These are phyloP conservation scores for Hericium erinaceus DNA, from an alignment of 768 basidiomycete genomes.

Conservation along the genomic window DNA sequence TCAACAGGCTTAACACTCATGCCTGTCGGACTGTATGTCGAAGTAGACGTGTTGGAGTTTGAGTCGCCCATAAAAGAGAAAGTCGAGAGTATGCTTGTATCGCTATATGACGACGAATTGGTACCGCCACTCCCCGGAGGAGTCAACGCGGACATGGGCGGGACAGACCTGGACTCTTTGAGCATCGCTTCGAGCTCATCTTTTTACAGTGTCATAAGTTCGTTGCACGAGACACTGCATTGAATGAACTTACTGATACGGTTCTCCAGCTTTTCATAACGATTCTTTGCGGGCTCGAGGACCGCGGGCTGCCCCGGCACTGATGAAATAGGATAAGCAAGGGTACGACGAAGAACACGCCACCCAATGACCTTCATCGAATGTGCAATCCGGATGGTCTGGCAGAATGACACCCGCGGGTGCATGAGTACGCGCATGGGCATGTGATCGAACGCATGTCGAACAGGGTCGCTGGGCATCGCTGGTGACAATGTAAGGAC, in stretches of 20 bases:
- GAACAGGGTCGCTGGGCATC: constrained; percentile 73
- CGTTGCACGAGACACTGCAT: neutral
- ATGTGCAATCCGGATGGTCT: constrained; percentile 61
- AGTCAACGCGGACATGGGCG: neutral
- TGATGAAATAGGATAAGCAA: constrained; percentile 26
- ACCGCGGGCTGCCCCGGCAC: constrained; percentile 25
- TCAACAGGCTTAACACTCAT: too few species aligned
- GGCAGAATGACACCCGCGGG: constrained; percentile 46
- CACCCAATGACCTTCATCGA: constrained; percentile 47
- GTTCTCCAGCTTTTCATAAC: constrained; percentile 55
- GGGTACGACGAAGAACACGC: neutral
- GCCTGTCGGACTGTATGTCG: too few species aligned
- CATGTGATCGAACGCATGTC: constrained; percentile 68
- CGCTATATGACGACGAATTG: constrained; percentile 1
- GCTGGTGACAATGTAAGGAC: constrained; percentile 25
- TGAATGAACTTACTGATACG: constrained; percentile 46
- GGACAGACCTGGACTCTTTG: constrained; percentile 21
- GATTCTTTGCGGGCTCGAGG: constrained; percentile 47
- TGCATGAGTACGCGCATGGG: constrained; percentile 56
- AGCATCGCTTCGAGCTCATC: constrained; percentile 62
- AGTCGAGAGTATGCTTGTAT: neutral
- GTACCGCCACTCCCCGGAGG: neutral
- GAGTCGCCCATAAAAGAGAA: neutral
- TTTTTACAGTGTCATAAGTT: constrained; percentile 17
- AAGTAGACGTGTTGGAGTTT: neutral